A percentile compares a stretch with the other conserved stretches of the same genome.
These are phyloP conservation scores for Moricandia moricandioides DNA, from an alignment of 345 rosid genomes.

Conservation along the genomic window DNA sequence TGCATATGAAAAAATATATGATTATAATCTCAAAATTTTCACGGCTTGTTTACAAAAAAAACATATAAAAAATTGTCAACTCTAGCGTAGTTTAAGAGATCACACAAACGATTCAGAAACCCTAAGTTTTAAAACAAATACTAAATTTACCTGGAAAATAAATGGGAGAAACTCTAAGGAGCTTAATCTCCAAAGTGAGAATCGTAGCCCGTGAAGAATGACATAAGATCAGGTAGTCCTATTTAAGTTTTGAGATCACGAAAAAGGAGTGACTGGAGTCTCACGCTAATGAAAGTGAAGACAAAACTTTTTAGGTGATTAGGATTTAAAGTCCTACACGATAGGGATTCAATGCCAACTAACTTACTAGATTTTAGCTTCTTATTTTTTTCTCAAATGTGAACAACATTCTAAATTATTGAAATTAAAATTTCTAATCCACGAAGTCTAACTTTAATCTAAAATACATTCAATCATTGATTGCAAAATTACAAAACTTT, in stretches of 20 bases:
- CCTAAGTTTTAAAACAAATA: too few species aligned
- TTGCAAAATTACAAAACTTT: not conserved
- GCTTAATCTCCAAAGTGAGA: not conserved
- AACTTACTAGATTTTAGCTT: not conserved
- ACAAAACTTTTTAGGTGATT: not conserved
- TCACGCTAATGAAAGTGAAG: constrained; percentile 13
- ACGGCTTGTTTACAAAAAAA: not conserved
- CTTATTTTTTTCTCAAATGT: not conserved
- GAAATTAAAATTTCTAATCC: not conserved
- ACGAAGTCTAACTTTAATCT: not conserved
- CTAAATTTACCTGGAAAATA: not conserved
- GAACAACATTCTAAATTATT: not conserved
- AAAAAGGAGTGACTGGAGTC: constrained; percentile 9
- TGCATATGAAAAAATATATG: not conserved
- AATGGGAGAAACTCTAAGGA: not conserved
- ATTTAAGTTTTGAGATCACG: not conserved
- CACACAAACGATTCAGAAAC: not conserved
- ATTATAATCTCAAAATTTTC: not conserved
- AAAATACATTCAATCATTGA: not conserved
- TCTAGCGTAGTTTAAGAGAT: not conserved
- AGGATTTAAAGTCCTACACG: constrained; percentile 12
- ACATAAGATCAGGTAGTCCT: not conserved
- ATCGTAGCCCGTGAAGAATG: not conserved
- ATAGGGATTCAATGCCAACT: constrained; percentile 6
- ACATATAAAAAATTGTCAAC: not conserved